A percentile compares a stretch with the other conserved stretches of the same genome.
Evolutionary conservation across 805 yeast species (phyloP).

Genomic region (Candida verbasci): DNA sequence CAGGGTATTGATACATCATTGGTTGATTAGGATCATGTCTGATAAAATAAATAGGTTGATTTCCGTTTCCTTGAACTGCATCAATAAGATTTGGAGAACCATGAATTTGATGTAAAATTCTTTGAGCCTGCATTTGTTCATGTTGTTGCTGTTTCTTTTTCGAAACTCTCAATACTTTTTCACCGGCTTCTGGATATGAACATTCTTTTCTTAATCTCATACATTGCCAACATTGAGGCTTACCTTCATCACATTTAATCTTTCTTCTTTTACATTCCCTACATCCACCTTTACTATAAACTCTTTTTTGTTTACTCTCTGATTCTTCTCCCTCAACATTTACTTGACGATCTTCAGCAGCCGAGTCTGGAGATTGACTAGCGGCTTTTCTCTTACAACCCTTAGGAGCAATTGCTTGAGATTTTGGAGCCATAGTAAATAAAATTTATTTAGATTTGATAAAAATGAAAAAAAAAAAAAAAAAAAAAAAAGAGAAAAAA

Average conservation of each 20-base stretch:
- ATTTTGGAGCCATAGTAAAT: no score
- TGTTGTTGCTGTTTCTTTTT: conserved; percentile 11
- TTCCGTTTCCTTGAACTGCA: neutral
- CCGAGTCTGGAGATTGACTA: neutral
- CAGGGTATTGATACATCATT: neutral
- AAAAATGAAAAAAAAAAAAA: neutral
- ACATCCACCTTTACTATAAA: conserved; percentile 36
- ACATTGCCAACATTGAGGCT: conserved; percentile 37
- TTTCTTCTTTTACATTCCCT: conserved; percentile 39
- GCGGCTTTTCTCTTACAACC: neutral
- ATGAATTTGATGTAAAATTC: neutral
- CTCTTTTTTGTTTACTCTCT: conserved; percentile 6
- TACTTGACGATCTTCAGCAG: neutral
- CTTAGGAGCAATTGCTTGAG: no score
- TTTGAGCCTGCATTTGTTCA: conserved; percentile 1
- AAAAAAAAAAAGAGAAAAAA: neutral
- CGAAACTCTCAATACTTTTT: conserved; percentile 28
- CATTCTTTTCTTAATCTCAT: conserved; percentile 30
- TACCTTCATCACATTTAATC: conserved; percentile 40
- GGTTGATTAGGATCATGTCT: neutral
- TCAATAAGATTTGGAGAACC: neutral
- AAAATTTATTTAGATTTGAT: no score
- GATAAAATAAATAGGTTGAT: neutral
- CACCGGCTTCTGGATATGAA: conserved; percentile 34
- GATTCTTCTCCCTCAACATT: neutral